These are phyloP conservation scores for Fusarium proliferatum DNA, from an alignment of 2,329 filamentous ascomycete species.

Conservation along the genomic window DNA sequence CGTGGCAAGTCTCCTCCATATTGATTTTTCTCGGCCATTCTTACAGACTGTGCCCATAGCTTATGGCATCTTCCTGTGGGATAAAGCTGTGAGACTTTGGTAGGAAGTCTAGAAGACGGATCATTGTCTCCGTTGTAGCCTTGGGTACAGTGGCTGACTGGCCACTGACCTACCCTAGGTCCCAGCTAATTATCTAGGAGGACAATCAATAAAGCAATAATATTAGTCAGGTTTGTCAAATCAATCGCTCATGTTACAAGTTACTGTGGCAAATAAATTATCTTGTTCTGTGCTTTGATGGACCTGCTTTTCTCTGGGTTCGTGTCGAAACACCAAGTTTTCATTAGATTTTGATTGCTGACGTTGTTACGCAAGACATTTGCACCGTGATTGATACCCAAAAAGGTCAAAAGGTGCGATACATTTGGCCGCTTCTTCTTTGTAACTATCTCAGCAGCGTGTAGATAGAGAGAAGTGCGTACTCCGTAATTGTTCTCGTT, in stretches of 20 bases:
- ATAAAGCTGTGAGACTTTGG: not conserved
- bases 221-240: not conserved
- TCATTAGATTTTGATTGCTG: not conserved
- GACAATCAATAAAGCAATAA: not conserved
- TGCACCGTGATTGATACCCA: not conserved
- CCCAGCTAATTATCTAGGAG: not conserved
- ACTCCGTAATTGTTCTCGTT: too few species aligned
- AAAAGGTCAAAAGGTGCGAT: not conserved
- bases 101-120: not conserved
- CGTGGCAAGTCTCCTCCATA: not conserved
- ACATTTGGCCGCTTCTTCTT: not conserved
- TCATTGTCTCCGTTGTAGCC: not conserved
- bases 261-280: not conserved
- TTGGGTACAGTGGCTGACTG: too few species aligned
- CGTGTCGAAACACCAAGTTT: too few species aligned
- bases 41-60: not conserved
- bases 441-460: not conserved
- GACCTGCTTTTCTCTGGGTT: not conserved
- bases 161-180: not conserved
- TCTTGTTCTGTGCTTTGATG: too few species aligned
- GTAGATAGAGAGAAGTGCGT: not conserved
- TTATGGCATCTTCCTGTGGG: not conserved
- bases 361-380: not conserved
- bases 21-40: too few species aligned
- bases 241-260: not conserved